Percentiles rank a stretch among this genome's conserved stretches.
phyloP scores from a whole-genome alignment of 73 alveolate species.

The Tetrahymena borealis region DNA sequence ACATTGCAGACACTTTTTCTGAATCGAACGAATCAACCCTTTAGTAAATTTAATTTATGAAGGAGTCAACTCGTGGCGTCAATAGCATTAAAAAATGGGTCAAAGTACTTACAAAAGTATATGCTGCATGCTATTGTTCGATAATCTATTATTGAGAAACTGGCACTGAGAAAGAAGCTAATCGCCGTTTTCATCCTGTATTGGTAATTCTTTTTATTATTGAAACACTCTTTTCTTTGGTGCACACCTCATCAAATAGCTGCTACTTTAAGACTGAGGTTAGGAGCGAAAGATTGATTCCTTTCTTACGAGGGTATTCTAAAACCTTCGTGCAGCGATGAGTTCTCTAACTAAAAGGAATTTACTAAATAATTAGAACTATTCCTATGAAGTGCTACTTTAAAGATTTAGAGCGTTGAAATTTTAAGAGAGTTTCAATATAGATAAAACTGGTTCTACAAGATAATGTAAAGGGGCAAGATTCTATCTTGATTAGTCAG shows the following conservation, averaged over 20 bases:
- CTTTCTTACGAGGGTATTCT: neutral
- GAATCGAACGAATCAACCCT: neutral
- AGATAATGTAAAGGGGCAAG: neutral
- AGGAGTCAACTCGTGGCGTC: neutral
- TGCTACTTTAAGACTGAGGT: neutral
- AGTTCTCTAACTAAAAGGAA: neutral
- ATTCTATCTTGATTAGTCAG: neutral
- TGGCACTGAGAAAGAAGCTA: neutral
- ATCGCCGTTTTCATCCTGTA: too few relatives aligned
- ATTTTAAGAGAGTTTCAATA: too few relatives aligned
- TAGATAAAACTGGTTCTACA: neutral
- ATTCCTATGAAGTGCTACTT: neutral
- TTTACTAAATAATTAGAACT: neutral
- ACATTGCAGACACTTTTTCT: neutral
- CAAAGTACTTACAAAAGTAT: too few relatives aligned
- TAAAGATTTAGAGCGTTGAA: too few relatives aligned
- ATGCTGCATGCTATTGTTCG: neutral
- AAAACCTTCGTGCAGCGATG: slow-evolving; percentile 5
- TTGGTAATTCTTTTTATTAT: too few relatives aligned
- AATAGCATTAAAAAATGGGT: neutral
- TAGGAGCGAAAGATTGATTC: neutral
- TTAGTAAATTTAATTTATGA: neutral
- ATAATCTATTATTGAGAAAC: neutral
- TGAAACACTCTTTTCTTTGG: too few relatives aligned
- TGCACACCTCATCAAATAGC: neutral